Evolutionary conservation across 176 grass and related monocot genomes (phyloP).

Genomic region (Saccharum spontaneum): DNA sequence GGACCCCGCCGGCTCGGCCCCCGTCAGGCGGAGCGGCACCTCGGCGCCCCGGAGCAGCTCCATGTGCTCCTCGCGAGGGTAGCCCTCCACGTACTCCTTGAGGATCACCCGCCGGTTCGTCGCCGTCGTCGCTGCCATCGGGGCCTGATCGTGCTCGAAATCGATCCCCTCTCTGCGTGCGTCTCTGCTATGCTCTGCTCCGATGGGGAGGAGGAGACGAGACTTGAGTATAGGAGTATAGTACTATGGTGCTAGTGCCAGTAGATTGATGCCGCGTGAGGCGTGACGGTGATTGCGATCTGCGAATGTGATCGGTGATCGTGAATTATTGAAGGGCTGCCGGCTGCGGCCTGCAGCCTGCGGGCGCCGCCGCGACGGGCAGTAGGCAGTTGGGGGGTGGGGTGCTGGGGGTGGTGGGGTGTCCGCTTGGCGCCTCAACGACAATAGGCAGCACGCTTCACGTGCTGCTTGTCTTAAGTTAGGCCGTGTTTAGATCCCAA

Average conservation of each 20-base stretch:
- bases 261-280: not conserved
- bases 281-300: no score
- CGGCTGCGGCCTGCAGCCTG: no score
- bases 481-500: no score
- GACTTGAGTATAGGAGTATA: not conserved
- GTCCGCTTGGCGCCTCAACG: not conserved
- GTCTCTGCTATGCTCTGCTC: not conserved
- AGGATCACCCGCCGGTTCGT: conserved; percentile 51
- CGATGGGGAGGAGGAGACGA: not conserved
- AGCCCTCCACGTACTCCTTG: conserved; percentile 58
- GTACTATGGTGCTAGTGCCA: no score
- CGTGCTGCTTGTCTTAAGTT: not conserved
- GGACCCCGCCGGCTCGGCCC: not conserved
- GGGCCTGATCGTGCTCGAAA: not conserved
- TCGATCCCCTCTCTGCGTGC: not conserved
- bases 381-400: no score
- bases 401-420: no score
- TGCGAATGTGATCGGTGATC: not conserved
- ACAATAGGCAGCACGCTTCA: not conserved
- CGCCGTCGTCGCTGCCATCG: not conserved
- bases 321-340: no score
- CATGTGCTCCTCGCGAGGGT: conserved; percentile 50
- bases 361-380: no score
- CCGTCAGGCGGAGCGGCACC: conserved; percentile 23
- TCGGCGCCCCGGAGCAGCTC: not conserved